These are phyloP conservation scores for Penicillium psychrofluorescens DNA, from an alignment of 495 filamentous ascomycete species.

Conservation along the genomic window DNA sequence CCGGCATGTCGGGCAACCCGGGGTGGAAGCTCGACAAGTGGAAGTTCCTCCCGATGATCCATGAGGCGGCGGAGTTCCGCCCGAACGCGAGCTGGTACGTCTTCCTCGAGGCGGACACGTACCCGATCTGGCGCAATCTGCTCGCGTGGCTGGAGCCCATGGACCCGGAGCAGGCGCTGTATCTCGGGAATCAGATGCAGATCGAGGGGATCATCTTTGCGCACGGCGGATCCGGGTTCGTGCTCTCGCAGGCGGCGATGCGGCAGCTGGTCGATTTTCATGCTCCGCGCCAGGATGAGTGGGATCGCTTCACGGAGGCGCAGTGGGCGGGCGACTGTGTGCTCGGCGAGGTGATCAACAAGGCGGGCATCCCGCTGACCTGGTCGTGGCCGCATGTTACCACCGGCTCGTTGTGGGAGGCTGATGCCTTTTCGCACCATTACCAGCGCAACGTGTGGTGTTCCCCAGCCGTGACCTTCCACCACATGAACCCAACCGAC, in stretches of 20 bases:
- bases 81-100: conserved; percentile 57
- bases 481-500: conserved; percentile 38
- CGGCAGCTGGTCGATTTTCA: conserved; percentile 15
- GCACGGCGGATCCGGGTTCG: conserved; percentile 61
- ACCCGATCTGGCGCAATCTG: conserved; percentile 56
- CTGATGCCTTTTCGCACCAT: conserved; percentile 24
- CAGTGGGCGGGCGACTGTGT: conserved; percentile 40
- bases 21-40: conserved; percentile 66
- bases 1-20: conserved; percentile 31
- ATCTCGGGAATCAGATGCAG: conserved; percentile 49
- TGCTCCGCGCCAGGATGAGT: conserved; percentile 8
- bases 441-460: conserved; percentile 36
- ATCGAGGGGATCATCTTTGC: conserved; percentile 42
- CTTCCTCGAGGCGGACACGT: conserved; percentile 64
- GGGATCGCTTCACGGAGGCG: conserved; percentile 20
- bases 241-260: conserved; percentile 37
- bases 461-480: conserved; percentile 38
- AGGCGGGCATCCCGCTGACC: conserved; percentile 22
- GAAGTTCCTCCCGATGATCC: conserved; percentile 63
- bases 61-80: conserved; percentile 42
- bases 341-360: conserved; percentile 34
- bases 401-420: conserved; percentile 24
- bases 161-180: conserved; percentile 38
- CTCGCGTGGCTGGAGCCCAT: conserved; percentile 47
- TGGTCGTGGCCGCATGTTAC: conserved; percentile 34